A percentile compares a stretch with the other conserved stretches of the same genome.
Evolutionary conservation across 306 rosid genomes (phyloP).

Genomic region (Phaseolus lunatus): DNA sequence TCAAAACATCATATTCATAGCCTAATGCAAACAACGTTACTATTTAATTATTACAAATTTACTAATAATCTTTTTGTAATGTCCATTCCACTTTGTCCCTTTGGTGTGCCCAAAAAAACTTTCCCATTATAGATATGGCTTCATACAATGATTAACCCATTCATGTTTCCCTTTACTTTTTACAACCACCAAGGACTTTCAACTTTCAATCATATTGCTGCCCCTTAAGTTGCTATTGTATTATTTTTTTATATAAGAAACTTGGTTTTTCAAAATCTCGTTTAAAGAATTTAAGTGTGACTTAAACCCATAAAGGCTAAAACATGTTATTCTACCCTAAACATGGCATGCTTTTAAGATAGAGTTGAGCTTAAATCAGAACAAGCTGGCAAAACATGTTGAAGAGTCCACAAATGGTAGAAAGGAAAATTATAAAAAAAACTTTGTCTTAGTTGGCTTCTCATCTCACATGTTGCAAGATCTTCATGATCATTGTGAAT

Average conservation of each 20-base stretch:
- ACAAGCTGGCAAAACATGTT: not conserved
- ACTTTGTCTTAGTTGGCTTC: constrained; percentile 29
- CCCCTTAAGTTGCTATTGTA: too few relatives aligned
- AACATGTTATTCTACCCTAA: too few relatives aligned
- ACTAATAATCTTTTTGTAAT: constrained; percentile 33
- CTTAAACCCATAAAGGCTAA: too few relatives aligned
- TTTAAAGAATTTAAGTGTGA: too few relatives aligned
- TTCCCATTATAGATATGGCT: not conserved
- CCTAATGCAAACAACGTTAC: constrained; percentile 1
- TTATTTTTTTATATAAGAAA: too few relatives aligned
- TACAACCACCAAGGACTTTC: not conserved
- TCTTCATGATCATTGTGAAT: constrained; percentile 26
- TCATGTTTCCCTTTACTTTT: not conserved
- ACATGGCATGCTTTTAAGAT: too few relatives aligned
- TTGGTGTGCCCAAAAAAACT: constrained; percentile 40
- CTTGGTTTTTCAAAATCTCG: too few relatives aligned
- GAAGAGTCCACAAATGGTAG: not conserved
- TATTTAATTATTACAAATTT: not conserved
- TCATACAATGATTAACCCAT: not conserved
- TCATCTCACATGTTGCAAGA: constrained; percentile 41
- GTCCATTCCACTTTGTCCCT: constrained; percentile 42
- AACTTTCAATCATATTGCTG: not conserved
- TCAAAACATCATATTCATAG: constrained; percentile 7
- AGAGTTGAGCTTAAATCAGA: not conserved
- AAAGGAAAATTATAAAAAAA: not conserved